phyloP scores from a whole-genome alignment of 2,329 filamentous ascomycete species.

The Nemania abortiva region DNA sequence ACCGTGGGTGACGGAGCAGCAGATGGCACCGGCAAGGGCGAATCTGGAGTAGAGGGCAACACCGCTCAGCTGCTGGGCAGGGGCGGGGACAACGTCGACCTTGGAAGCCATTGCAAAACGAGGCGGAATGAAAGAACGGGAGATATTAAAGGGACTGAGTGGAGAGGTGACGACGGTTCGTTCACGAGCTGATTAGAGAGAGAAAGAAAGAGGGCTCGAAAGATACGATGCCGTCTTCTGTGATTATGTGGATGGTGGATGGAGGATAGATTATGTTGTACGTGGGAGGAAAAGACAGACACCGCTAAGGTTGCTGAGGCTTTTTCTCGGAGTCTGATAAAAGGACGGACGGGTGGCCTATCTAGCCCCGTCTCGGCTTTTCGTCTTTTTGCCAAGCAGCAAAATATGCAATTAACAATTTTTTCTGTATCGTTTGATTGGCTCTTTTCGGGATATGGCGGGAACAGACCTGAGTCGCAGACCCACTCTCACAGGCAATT shows the following conservation, averaged over 20 bases:
- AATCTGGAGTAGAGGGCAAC: constrained; percentile 87
- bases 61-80: constrained; percentile 46
- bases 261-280: constrained; percentile 18
- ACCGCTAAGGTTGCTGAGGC: constrained; percentile 31
- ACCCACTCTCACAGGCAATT: constrained; percentile 31
- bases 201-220: constrained; percentile 22
- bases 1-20: constrained; percentile 98
- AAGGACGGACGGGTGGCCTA: constrained; percentile 13
- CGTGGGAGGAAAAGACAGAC: constrained; percentile 21
- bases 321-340: constrained; percentile 36
- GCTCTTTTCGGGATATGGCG: constrained; percentile 17
- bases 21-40: constrained; percentile 96
- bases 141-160: constrained; percentile 40
- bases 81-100: constrained; percentile 40
- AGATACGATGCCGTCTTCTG: constrained; percentile 29
- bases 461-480: constrained; percentile 20
- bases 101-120: constrained; percentile 46
- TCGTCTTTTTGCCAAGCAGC: constrained; percentile 18
- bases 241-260: constrained; percentile 12
- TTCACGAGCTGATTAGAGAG: constrained; percentile 3
- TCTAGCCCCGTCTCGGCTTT: constrained; percentile 15
- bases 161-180: constrained; percentile 39
- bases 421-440: constrained; percentile 29
- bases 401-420: constrained; percentile 35
- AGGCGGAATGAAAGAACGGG: constrained; percentile 22